Evolutionary conservation across 2,329 filamentous ascomycete genomes (phyloP).

Genomic region (Escovopsis weberi): DNA sequence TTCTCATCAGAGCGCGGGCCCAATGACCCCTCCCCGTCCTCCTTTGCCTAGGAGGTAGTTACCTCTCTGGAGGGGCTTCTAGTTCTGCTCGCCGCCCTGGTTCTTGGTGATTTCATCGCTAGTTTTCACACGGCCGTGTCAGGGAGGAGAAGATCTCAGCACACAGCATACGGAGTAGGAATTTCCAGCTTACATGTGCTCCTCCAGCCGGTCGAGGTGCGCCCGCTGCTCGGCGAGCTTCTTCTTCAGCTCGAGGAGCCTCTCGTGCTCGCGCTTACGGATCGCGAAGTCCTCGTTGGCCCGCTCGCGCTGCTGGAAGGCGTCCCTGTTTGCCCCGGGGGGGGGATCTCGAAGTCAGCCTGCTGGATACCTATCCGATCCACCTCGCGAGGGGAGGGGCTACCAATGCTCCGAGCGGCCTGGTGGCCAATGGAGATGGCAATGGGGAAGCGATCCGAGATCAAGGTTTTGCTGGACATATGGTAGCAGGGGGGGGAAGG

Average conservation of each 20-base stretch:
- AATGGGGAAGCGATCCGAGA: too few relatives aligned
- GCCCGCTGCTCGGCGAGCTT: conserved; percentile 63
- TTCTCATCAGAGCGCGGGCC: too few relatives aligned
- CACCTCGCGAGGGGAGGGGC: too few relatives aligned
- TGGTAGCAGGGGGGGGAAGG: neutral
- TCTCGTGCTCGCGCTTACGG: conserved; percentile 75
- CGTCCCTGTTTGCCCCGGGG: conserved; percentile 45
- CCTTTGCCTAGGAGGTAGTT: too few relatives aligned
- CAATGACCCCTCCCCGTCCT: too few relatives aligned
- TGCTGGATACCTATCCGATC: neutral
- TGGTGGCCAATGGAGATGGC: too few relatives aligned
- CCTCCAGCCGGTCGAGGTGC: conserved; percentile 71
- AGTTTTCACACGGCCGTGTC: neutral
- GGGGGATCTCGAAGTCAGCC: neutral
- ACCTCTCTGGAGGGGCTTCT: conserved; percentile 11
- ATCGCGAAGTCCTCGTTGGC: conserved; percentile 78
- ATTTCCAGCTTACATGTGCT: conserved; percentile 57
- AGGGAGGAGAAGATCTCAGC: too few relatives aligned
- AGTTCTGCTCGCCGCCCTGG: conserved; percentile 54
- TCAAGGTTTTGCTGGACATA: too few relatives aligned
- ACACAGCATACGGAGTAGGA: too few relatives aligned
- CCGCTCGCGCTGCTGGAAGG: conserved; percentile 83
- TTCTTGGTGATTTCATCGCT: conserved; percentile 67
- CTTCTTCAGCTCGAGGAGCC: conserved; percentile 64
- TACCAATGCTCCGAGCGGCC: too few relatives aligned